Percentiles rank a stretch among this genome's conserved stretches.
phyloP scores from a whole-genome alignment of 306 rosid species.

The Geum urbanum region DNA sequence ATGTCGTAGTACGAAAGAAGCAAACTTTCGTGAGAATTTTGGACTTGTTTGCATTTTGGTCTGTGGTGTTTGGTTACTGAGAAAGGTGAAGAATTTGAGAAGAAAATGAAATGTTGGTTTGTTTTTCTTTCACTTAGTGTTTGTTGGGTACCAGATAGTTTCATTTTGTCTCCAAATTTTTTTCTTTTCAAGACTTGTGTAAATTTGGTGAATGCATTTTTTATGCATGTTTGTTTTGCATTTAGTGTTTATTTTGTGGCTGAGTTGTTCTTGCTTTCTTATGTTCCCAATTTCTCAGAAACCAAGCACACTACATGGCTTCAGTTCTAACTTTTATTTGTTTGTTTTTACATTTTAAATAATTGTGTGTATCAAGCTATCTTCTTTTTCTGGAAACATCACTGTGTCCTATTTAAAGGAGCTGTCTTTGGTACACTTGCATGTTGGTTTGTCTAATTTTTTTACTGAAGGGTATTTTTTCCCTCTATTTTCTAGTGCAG shows the following conservation, averaged over 20 bases:
- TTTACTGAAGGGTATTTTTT: background rate
- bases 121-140: background rate
- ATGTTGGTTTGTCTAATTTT: background rate
- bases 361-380: background rate
- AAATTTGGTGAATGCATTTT: background rate
- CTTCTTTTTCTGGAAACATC: background rate
- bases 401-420: background rate
- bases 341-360: background rate
- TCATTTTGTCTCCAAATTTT: background rate
- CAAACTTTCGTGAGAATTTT: conserved; percentile 18
- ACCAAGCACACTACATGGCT: conserved; percentile 2
- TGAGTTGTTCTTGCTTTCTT: conserved; percentile 7
- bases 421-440: background rate
- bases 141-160: background rate
- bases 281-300: background rate
- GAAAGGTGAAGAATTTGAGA: conserved; percentile 7
- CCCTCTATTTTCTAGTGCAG: background rate
- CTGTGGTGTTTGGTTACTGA: conserved; percentile 5
- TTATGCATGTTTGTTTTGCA: background rate
- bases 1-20: background rate
- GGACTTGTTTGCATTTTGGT: conserved; percentile 14
- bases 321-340: background rate
- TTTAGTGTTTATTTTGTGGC: conserved; percentile 7
- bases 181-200: background rate
- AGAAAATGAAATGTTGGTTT: background rate